Conservation (phyloP, 23 red algal species). For the Cyanidioschyzon merolae region DNA sequence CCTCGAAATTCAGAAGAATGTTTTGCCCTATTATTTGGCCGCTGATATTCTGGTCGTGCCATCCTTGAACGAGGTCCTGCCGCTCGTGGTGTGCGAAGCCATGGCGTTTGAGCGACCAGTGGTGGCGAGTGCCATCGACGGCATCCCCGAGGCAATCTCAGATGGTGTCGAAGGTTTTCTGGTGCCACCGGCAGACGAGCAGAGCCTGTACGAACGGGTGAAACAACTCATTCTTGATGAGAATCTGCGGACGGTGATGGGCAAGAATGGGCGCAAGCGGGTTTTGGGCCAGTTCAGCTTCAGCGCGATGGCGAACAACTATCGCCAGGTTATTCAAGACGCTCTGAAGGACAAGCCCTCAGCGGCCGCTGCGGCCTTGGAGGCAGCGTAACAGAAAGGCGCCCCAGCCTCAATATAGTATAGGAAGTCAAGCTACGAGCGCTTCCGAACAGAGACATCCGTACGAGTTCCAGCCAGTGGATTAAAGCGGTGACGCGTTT, state of each 20-base stretch:
- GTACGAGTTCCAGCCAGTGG: no score
- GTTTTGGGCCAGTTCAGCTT: constrained; percentile 91
- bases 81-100: constrained; percentile 87
- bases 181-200: constrained; percentile 58
- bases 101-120: constrained; percentile 97
- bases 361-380: not conserved
- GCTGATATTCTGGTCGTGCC: constrained; percentile 89
- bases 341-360: not conserved
- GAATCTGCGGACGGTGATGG: constrained; percentile 46
- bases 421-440: no score
- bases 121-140: constrained; percentile 81
- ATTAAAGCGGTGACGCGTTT: no score
- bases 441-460: no score
- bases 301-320: constrained; percentile 59
- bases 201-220: constrained; percentile 55
- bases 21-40: constrained; percentile 84
- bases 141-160: constrained; percentile 76
- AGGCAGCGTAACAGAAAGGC: not conserved
- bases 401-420: no score
- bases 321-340: constrained; percentile 60
- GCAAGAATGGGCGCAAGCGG: constrained; percentile 52
- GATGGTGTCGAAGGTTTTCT: constrained; percentile 63
- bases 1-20: constrained; percentile 97
- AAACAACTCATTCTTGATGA: constrained; percentile 35
- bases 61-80: constrained; percentile 89